Percentiles rank a stretch among this genome's conserved stretches.
Evolutionary conservation across 2,329 filamentous ascomycete genomes (phyloP).

Genomic region (Sporothrix brunneoviolacea): DNA sequence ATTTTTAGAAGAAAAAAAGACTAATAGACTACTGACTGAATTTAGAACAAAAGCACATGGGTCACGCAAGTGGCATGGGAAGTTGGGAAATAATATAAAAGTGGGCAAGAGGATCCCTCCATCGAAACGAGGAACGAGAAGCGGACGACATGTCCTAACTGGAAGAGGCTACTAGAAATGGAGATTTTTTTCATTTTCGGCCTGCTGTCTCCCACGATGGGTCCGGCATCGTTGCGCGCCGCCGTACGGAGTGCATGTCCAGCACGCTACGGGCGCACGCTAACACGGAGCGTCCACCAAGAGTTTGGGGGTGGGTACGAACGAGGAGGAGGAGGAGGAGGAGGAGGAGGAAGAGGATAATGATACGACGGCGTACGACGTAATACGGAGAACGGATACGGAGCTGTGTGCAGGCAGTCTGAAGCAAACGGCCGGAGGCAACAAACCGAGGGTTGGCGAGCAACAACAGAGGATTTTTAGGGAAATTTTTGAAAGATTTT

Average conservation of each 20-base stretch:
- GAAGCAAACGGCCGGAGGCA: too few species aligned
- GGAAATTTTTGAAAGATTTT: too few species aligned
- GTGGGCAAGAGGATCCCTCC: constrained; percentile 1
- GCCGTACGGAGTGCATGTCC: constrained; percentile 10
- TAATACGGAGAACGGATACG: too few species aligned
- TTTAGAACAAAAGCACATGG: neutral
- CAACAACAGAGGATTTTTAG: too few species aligned
- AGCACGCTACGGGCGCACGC: neutral
- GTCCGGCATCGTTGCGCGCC: constrained; percentile 10
- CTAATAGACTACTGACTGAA: constrained; percentile 2
- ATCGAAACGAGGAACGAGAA: neutral
- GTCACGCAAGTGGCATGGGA: neutral
- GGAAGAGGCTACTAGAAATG: constrained; percentile 3
- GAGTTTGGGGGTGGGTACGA: constrained; percentile 1
- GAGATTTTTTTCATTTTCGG: constrained; percentile 1
- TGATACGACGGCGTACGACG: neutral
- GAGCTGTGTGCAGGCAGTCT: too few species aligned
- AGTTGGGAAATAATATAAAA: constrained; percentile 2
- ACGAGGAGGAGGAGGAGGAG: neutral
- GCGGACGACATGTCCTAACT: neutral
- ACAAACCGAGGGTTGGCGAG: too few species aligned
- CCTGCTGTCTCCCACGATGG: neutral
- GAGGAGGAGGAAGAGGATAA: neutral
- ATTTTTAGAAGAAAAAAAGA: neutral
- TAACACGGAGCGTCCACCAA: neutral